Conservation (phyloP, 2,329 filamentous ascomycete species). For the Ophiostoma perfectum region DNA sequence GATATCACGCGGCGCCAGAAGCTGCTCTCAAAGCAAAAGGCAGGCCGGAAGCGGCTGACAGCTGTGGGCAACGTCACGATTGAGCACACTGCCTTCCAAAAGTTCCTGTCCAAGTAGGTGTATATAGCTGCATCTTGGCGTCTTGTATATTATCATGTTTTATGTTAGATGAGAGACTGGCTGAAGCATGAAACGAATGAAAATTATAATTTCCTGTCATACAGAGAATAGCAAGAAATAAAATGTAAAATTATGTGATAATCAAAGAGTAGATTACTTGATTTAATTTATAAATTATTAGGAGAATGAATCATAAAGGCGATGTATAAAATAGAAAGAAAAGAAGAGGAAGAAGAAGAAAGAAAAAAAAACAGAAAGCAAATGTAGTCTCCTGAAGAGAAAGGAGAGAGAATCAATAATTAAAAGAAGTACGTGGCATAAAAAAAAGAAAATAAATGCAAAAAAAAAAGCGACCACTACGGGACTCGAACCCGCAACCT, state of each 20-base stretch:
- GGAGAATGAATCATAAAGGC: not conserved
- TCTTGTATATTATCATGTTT: not conserved
- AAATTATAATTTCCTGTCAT: too few species aligned
- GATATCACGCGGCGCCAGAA: constrained; percentile 80
- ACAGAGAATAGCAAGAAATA: not conserved
- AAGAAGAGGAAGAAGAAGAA: not conserved
- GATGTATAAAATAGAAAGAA: not conserved
- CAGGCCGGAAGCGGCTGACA: constrained; percentile 80
- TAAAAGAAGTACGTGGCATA: not conserved
- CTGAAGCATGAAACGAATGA: too few species aligned
- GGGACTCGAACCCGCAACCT: constrained; percentile 31
- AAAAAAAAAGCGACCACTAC: constrained; percentile 28
- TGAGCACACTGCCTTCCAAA: constrained; percentile 91
- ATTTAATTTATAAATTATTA: not conserved
- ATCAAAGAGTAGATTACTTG: too few species aligned
- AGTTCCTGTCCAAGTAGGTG: constrained; percentile 68
- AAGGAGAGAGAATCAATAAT: not conserved
- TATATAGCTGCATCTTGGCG: not conserved
- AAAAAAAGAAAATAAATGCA: not conserved
- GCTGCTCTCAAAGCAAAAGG: constrained; percentile 93
- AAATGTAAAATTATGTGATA: not conserved
- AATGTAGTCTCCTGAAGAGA: not conserved
- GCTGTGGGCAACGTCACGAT: constrained; percentile 90
- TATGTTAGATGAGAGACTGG: too few species aligned
- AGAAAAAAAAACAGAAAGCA: not conserved